A percentile compares a stretch with the other conserved stretches of the same genome.
These are phyloP conservation scores for Colletotrichum tamarilloi DNA, from an alignment of 2,329 filamentous ascomycete genomes.

Conservation along the genomic window DNA sequence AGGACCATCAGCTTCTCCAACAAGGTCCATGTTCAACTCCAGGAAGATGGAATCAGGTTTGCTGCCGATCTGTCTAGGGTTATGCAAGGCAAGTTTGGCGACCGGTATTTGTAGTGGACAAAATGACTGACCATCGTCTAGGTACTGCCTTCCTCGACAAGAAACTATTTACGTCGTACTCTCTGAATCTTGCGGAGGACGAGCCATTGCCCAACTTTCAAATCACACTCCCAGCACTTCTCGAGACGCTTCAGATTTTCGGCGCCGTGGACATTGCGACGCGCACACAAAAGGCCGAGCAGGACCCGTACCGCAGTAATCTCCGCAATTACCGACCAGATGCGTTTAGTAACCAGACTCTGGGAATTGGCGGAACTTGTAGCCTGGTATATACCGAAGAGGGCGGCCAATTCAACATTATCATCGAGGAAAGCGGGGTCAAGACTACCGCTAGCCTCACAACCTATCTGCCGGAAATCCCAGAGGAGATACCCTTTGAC, in stretches of 20 bases:
- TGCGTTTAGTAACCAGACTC: constrained; percentile 84
- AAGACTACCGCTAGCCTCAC: constrained; percentile 90
- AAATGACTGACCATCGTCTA: constrained; percentile 9
- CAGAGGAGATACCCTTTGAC: constrained; percentile 89
- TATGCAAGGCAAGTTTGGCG: constrained; percentile 79
- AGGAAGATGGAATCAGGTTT: constrained; percentile 86
- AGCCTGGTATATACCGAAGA: constrained; percentile 80
- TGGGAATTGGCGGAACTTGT: constrained; percentile 88
- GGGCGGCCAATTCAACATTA: constrained; percentile 84
- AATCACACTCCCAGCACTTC: constrained; percentile 85
- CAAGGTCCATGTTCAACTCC: constrained; percentile 77
- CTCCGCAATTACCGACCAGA: constrained; percentile 72
- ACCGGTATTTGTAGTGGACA: constrained; percentile 61
- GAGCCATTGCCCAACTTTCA: constrained; percentile 77
- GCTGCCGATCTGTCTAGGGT: constrained; percentile 88
- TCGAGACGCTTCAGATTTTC: constrained; percentile 97
- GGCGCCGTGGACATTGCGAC: constrained; percentile 79
- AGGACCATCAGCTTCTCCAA: constrained; percentile 70
- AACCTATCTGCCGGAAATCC: constrained; percentile 82
- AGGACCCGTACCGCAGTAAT: constrained; percentile 71
- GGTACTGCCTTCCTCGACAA: constrained; percentile 82
- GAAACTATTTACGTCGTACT: constrained; percentile 87
- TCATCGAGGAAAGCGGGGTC: constrained; percentile 86
- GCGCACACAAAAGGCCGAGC: constrained; percentile 67
- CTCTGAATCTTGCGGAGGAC: constrained; percentile 65